A percentile compares a stretch with the other conserved stretches of the same genome.
These are phyloP conservation scores for Curvularia sp. DNA, from an alignment of 2,329 filamentous ascomycete species.

Conservation along the genomic window DNA sequence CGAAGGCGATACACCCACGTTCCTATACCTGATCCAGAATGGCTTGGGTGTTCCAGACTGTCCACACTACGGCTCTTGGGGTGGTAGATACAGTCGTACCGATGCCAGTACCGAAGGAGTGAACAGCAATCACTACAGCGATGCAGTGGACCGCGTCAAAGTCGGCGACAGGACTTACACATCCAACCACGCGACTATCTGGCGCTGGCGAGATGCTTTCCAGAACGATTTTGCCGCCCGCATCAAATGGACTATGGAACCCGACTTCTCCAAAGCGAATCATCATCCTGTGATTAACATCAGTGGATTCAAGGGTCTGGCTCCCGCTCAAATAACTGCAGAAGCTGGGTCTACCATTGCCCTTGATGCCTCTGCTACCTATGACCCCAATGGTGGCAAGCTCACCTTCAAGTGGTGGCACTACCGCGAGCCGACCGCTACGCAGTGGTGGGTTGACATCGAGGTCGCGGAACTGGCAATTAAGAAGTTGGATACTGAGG, in stretches of 20 bases:
- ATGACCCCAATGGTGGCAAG: constrained; percentile 55
- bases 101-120: constrained; percentile 45
- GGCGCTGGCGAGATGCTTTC: constrained; percentile 62
- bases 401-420: constrained; percentile 61
- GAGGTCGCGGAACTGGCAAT: constrained; percentile 52
- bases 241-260: constrained; percentile 56
- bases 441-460: constrained; percentile 53
- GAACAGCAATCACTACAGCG: constrained; percentile 49
- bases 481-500: constrained; percentile 38
- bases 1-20: constrained; percentile 62
- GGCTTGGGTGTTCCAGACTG: constrained; percentile 57
- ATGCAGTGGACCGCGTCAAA: constrained; percentile 48
- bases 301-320: constrained; percentile 49
- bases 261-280: constrained; percentile 49
- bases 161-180: constrained; percentile 46
- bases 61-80: constrained; percentile 59
- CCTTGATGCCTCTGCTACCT: constrained; percentile 56
- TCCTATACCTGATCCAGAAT: constrained; percentile 59
- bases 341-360: constrained; percentile 51
- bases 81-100: constrained; percentile 54
- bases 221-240: constrained; percentile 60
- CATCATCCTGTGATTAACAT: constrained; percentile 59
- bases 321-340: constrained; percentile 51
- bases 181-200: constrained; percentile 59
- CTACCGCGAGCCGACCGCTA: constrained; percentile 54